Conservation (phyloP, 2,329 filamentous ascomycete species). For the Exophiala bonariae region DNA sequence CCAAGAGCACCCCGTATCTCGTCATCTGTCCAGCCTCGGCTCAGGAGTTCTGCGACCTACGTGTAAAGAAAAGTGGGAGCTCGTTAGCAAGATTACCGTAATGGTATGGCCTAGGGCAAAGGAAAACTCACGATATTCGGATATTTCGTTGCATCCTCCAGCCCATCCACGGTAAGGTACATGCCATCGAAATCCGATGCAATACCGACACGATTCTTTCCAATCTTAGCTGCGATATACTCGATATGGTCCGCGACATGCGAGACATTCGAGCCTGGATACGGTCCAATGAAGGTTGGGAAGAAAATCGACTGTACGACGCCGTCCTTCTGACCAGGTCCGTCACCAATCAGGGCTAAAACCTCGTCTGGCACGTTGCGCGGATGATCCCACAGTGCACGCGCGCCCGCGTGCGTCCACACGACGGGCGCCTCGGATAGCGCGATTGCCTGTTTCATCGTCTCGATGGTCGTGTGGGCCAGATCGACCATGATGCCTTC, state of each 20-base stretch:
- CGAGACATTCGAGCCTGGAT: conserved; percentile 2
- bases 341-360: conserved; percentile 32
- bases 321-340: conserved; percentile 32
- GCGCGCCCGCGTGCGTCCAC: conserved; percentile 31
- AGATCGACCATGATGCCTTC: conserved; percentile 33
- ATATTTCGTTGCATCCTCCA: conserved; percentile 83
- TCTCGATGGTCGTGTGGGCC: conserved; percentile 29
- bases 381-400: conserved; percentile 32
- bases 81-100: too few species aligned
- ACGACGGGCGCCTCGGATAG: conserved; percentile 30
- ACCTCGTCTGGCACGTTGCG: conserved; percentile 47
- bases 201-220: conserved; percentile 38
- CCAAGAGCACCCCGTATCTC: conserved; percentile 77
- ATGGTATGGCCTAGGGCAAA: background rate
- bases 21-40: conserved; percentile 68
- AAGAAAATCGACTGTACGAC: conserved; percentile 42
- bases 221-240: conserved; percentile 34
- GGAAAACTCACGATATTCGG: conserved; percentile 59
- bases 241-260: conserved; percentile 41
- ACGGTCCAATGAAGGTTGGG: conserved; percentile 28
- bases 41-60: conserved; percentile 68
- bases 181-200: conserved; percentile 40
- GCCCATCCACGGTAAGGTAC: conserved; percentile 60
- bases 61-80: too few species aligned
- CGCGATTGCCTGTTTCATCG: conserved; percentile 27